Evolutionary conservation across 225 moss, liverwort and hornwort species (phyloP).

Genomic region (Marchantia polymorpha): DNA sequence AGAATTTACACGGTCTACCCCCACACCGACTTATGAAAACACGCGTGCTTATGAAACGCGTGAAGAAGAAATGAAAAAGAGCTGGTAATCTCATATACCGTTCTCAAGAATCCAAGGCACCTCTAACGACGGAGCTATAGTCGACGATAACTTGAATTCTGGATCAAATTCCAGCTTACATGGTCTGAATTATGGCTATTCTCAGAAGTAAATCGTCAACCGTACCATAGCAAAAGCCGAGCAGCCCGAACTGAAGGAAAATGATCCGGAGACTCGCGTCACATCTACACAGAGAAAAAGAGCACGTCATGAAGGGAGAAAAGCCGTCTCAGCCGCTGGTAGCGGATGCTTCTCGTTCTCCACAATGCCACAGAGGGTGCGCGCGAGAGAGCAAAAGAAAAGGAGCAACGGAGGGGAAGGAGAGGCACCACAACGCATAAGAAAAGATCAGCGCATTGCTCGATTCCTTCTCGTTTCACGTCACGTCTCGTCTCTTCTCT

Average conservation of each 20-base stretch:
- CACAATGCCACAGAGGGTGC: background rate
- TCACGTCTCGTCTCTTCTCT: too few species aligned
- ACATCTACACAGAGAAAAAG: background rate
- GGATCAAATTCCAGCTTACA: background rate
- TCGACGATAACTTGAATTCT: background rate
- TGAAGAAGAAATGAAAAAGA: too few species aligned
- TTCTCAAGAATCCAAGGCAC: too few species aligned
- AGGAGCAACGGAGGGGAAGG: too few species aligned
- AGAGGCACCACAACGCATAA: too few species aligned
- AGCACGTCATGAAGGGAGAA: background rate
- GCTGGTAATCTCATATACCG: too few species aligned
- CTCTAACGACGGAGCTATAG: background rate
- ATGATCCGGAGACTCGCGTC: background rate
- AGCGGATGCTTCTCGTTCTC: background rate
- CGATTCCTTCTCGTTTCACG: too few species aligned
- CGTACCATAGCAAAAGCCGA: slow-evolving; percentile 1
- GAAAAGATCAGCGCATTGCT: too few species aligned
- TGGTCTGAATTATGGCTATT: background rate
- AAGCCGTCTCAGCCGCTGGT: background rate
- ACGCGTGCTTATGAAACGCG: too few species aligned
- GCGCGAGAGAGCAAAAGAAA: background rate
- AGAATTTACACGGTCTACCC: too few species aligned
- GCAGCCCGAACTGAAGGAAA: background rate
- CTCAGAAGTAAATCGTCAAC: background rate
- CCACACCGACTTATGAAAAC: too few species aligned